Evolutionary conservation across 768 basidiomycete species (phyloP).

Genomic region (Serpula lacrymans): DNA sequence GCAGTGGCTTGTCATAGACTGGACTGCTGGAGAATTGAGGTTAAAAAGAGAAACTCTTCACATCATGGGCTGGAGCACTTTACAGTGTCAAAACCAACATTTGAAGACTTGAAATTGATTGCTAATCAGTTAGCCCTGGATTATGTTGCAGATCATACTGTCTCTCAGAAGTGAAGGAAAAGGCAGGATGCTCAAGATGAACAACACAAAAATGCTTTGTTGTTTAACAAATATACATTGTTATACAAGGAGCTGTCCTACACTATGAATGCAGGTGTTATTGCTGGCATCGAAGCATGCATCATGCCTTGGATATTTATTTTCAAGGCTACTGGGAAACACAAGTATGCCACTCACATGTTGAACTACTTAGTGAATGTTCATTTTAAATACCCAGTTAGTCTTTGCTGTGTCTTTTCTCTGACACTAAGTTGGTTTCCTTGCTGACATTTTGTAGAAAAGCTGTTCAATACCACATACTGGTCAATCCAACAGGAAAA

Average conservation of each 20-base stretch:
- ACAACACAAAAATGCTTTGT: slow-evolving; percentile 28
- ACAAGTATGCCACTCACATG: slow-evolving; percentile 29
- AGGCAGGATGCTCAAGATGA: slow-evolving; percentile 19
- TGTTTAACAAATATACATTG: slow-evolving; percentile 28
- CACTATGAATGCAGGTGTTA: slow-evolving; percentile 29
- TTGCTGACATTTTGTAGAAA: slow-evolving; percentile 1
- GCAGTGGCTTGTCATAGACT: slow-evolving; percentile 21
- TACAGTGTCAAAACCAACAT: slow-evolving; percentile 26
- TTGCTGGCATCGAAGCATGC: slow-evolving; percentile 23
- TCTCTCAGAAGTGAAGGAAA: not conserved
- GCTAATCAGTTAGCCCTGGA: slow-evolving; percentile 16
- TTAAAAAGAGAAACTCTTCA: slow-evolving; percentile 7
- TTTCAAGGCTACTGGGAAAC: slow-evolving; percentile 26
- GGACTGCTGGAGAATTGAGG: slow-evolving; percentile 28
- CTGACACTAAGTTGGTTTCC: not conserved
- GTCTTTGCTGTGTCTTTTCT: slow-evolving; percentile 4
- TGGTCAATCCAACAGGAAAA: slow-evolving; percentile 35
- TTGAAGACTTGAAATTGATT: slow-evolving; percentile 20
- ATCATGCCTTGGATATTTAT: slow-evolving; percentile 23
- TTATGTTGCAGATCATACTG: slow-evolving; percentile 12
- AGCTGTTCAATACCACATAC: slow-evolving; percentile 19
- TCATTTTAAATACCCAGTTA: slow-evolving; percentile 20
- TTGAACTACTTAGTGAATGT: slow-evolving; percentile 21
- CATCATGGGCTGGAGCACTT: slow-evolving; percentile 31
- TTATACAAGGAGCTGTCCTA: slow-evolving; percentile 37